phyloP scores from a whole-genome alignment of 371 early-diverging fungal genomes.

The Syncephalastrum monosporum region DNA sequence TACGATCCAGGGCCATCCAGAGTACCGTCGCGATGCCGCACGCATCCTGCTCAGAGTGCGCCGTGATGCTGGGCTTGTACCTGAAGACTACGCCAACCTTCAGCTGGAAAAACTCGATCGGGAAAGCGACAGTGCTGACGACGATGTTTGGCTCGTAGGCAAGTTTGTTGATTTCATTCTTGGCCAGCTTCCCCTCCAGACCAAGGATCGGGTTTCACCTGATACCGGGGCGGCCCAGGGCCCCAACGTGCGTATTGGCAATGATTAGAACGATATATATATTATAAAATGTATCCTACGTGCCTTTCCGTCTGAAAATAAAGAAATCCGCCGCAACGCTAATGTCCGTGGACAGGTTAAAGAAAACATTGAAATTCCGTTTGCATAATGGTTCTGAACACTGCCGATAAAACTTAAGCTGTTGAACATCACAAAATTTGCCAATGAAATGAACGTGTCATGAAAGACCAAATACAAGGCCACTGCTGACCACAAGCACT shows the following conservation, averaged over 20 bases:
- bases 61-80: conserved; percentile 21
- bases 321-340: no score
- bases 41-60: conserved; percentile 31
- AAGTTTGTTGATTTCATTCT: conserved; percentile 20
- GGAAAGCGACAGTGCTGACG: conserved; percentile 8
- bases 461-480: no score
- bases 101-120: conserved; percentile 14
- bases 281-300: background rate
- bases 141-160: conserved; percentile 16
- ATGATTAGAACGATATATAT: conserved; percentile 13
- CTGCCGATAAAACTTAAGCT: no score
- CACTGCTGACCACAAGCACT: no score
- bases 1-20: conserved; percentile 85
- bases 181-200: conserved; percentile 13
- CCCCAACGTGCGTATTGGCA: conserved; percentile 19
- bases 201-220: conserved; percentile 10
- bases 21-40: conserved; percentile 57
- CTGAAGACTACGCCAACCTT: conserved; percentile 19
- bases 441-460: no score
- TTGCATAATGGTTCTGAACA: no score
- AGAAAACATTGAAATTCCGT: no score
- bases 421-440: no score
- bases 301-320: no score
- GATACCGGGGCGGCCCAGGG: conserved; percentile 16
- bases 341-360: no score